Base-by-base conservation (phyloP, 1,139 yeast species). In the Pichia sp. region DNA sequence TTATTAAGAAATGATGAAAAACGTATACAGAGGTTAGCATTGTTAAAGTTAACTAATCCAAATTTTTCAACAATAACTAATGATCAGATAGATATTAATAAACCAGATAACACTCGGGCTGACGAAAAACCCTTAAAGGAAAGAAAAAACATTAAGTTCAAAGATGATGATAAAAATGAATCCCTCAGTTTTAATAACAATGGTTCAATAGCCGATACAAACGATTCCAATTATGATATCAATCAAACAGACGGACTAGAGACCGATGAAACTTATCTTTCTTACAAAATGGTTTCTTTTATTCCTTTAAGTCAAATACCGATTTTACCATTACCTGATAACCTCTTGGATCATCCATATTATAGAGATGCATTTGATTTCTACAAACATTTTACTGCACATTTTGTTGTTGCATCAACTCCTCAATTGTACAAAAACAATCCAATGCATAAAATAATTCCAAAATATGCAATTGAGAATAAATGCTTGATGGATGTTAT, bases 251-350 rank as follows among this genome's bases (percentile, higher is more conserved):
- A 16, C 16, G 16, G 16, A 16, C 16, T 16, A 33, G 23, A 16
- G 35, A 33, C 16, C 11, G 10, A 10, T 12, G 24, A 30, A 37
- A 37, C 10, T 20, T 23, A 20, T 27, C 11, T 30, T 22, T 31
- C 39, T 2, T 35, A 37, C 24, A 20, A 35, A 26, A 37, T 44
- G 22, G 39, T 40, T 6, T 41, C 45, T 3, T 46, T 43, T 30
- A 46, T 48, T 8, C 46, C 46, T 2, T 8, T 22, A 6, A 39
- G 47, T 38, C 20, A 37, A 16, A 26, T 24, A 4, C 47, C 51
- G 9, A 39, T 48, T 26, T n/a, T 48, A 12, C 51, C 51, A 7
- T 34, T 48, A 26, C 51, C 51, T 3, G 51, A 48, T 6, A 23
- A 43, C 12, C 39, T 48, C 12, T 26, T 48, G 8, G 48, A 48